These are phyloP conservation scores for Plantago ovata DNA, from an alignment of 257 asterid genomes.

Conservation along the genomic window DNA sequence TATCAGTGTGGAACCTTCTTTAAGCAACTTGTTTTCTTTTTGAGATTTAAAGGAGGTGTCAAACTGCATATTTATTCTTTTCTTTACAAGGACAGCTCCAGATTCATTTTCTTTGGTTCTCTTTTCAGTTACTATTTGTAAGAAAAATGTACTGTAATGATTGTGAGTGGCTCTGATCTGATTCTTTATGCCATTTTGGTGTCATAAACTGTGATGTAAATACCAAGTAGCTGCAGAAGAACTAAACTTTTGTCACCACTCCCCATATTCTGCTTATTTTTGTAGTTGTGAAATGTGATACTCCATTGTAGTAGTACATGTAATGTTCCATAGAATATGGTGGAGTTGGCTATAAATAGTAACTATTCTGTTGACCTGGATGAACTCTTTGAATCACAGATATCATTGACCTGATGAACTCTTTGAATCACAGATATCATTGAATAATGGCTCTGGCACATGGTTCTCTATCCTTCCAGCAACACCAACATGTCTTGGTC, in stretches of 20 bases:
- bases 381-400: too few relatives aligned
- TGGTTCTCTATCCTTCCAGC: too few relatives aligned
- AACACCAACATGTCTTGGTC: too few relatives aligned
- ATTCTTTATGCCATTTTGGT: background rate
- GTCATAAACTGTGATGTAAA: background rate
- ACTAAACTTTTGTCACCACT: background rate
- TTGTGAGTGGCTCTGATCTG: background rate
- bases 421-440: too few relatives aligned
- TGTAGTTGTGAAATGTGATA: background rate
- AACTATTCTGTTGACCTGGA: too few relatives aligned
- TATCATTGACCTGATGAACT: too few relatives aligned
- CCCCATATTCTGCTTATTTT: background rate
- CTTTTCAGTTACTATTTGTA: background rate
- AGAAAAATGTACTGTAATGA: background rate
- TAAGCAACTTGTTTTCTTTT: background rate
- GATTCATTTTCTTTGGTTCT: background rate
- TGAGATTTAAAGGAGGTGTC: background rate
- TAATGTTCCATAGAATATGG: background rate
- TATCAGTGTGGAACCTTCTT: slow-evolving; percentile 9
- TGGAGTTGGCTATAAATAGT: background rate
- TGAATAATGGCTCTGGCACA: too few relatives aligned
- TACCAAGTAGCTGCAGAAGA: too few relatives aligned
- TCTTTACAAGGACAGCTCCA: background rate
- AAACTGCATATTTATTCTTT: background rate
- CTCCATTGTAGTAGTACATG: background rate